A percentile compares a stretch with the other conserved stretches of the same genome.
Conservation (phyloP, 345 rosid species). For the Pelargonium nanum region DNA sequence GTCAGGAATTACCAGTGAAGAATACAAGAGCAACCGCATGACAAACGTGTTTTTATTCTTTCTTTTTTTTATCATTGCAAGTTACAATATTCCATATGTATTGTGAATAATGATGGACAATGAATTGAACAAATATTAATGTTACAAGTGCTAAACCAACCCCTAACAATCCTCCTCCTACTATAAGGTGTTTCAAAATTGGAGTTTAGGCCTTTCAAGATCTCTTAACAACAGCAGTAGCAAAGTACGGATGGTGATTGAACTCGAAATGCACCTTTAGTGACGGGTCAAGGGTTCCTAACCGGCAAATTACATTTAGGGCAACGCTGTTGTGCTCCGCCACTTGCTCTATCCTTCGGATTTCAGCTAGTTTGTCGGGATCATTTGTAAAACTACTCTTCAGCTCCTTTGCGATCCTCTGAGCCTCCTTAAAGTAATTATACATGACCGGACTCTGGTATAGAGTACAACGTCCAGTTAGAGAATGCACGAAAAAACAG, state of each 20-base stretch:
- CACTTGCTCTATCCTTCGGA: constrained; percentile 66
- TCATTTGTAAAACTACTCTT: constrained; percentile 60
- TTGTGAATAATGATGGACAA: constrained; percentile 7
- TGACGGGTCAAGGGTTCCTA: constrained; percentile 54
- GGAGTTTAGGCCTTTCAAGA: constrained; percentile 29
- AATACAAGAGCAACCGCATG: neutral
- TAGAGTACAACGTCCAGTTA: neutral
- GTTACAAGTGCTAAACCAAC: constrained; percentile 30
- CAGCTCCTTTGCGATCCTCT: constrained; percentile 67
- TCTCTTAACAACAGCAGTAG: constrained; percentile 80
- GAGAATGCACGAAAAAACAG: neutral
- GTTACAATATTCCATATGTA: constrained; percentile 12
- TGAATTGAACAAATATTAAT: constrained; percentile 5
- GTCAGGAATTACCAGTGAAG: neutral
- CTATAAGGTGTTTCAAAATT: constrained; percentile 28
- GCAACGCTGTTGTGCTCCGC: constrained; percentile 90
- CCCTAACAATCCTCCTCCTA: constrained; percentile 11
- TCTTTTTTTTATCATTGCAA: constrained; percentile 11
- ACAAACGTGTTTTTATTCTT: constrained; percentile 1
- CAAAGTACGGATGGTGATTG: constrained; percentile 78
- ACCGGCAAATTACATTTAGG: constrained; percentile 42
- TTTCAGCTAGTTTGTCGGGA: constrained; percentile 63
- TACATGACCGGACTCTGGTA: constrained; percentile 50
- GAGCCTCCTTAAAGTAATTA: constrained; percentile 85
- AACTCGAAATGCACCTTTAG: constrained; percentile 86